Base-by-base conservation (phyloP, 2,329 filamentous ascomycete species). In the Hawksworthiomyces lignivorus region DNA sequence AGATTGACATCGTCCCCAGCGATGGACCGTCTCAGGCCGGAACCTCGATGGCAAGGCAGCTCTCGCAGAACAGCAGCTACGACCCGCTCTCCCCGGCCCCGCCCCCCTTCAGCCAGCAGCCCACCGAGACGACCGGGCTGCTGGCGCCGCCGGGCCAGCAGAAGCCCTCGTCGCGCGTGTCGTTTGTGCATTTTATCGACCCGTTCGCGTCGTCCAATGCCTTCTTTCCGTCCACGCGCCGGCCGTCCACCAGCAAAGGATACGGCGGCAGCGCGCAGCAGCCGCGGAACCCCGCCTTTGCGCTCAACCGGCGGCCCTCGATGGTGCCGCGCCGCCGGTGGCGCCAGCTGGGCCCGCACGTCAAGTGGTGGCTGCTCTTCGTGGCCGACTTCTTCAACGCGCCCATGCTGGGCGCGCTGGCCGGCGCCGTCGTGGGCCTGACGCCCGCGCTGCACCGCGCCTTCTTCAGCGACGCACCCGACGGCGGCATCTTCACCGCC, bases 401-500 rank as follows among this genome's bases (percentile, higher is more conserved):
- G 0, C 76, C 79, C 0, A 57, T 84, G 3, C 55, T 82, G 4
- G 80, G 80, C 4, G 77, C 79, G 0, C 51, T 75, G 3, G 55
- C 75, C 2, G 80, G 80, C 5, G 69, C 68, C 2, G 52, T 80
- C 14, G 67, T 84, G 21, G 80, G 80, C 1, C 62, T 84, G 2
- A 65, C 72, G 0, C 78, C 79, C 0, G 52, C 68, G 1, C 62
- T 84, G 1, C 79, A 84, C 50, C 59, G 58, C 4, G 69, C 74
- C 3, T 84, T 85, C 58, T 84, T 84, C 62, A 67, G 61, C 38
- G 59, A 68, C 11, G 68, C 68, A 8, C 56, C 72, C 7, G 61
- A 80, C 5, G 80, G 80, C 6, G 79, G 81, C 2, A 73, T 80
- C 43, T 72, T 84, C 51, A 78, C 73, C 17, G 79, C 79, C 1